Evolutionary conservation across 1,284 basidiomycete species (phyloP).

Genomic region (Coniophora puteana): DNA sequence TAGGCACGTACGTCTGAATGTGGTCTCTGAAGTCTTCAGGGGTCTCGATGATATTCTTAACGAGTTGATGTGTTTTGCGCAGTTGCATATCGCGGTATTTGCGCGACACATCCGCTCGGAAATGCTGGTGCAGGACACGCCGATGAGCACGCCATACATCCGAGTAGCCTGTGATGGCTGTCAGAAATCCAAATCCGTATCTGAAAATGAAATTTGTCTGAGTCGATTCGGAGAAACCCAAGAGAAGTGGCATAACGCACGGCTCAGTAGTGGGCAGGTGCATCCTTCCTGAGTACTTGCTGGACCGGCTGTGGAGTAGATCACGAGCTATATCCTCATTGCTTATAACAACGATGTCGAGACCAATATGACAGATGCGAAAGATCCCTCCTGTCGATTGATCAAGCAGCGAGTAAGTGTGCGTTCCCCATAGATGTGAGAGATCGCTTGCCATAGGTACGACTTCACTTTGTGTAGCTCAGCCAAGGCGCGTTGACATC

Average conservation of each 20-base stretch:
- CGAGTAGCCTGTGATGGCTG: background rate
- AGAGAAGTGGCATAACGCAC: too few species aligned
- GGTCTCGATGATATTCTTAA: background rate
- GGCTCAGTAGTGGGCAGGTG: too few species aligned
- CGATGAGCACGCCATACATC: background rate
- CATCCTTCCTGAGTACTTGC: too few species aligned
- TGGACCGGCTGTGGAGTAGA: too few species aligned
- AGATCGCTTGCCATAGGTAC: constrained; percentile 16
- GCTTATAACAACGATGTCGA: too few species aligned
- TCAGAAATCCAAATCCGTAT: background rate
- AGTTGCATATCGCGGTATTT: background rate
- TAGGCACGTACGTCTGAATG: background rate
- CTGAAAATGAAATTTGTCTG: too few species aligned
- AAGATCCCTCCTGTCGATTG: too few species aligned
- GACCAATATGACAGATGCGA: too few species aligned
- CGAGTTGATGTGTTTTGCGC: background rate
- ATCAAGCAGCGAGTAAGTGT: too few species aligned
- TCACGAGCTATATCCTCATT: too few species aligned
- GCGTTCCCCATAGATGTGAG: too few species aligned
- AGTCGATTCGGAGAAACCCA: too few species aligned
- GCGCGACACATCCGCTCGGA: background rate
- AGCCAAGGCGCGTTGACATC: constrained; percentile 1
- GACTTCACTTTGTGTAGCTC: constrained; percentile 1
- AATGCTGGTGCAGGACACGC: background rate
- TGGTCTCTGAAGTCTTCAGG: background rate